A percentile compares a stretch with the other conserved stretches of the same genome.
Conservation (phyloP, 2,329 filamentous ascomycete species). For the Grosmannia penicillata region DNA sequence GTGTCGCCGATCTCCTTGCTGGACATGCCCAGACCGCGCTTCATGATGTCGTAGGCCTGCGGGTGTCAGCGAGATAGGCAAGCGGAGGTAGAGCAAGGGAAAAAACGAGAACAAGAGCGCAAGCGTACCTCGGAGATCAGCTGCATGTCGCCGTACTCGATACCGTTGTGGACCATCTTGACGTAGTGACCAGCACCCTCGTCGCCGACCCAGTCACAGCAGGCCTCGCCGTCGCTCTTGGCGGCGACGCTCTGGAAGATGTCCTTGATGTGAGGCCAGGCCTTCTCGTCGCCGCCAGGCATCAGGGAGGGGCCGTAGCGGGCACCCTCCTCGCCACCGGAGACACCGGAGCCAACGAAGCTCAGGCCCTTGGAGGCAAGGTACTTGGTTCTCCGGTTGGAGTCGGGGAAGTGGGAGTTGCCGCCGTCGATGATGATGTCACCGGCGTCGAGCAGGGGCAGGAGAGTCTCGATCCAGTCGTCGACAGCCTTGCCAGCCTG, state of each 20-base stretch:
- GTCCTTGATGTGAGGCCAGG: slow-evolving; percentile 97
- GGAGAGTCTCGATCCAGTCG: slow-evolving; percentile 93
- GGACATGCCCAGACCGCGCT: slow-evolving; percentile 80
- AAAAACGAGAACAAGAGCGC: background rate
- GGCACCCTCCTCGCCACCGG: slow-evolving; percentile 97
- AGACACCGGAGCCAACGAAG: slow-evolving; percentile 95
- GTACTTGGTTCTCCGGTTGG: slow-evolving; percentile 92
- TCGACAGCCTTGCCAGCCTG: slow-evolving; percentile 97
- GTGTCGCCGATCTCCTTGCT: slow-evolving; percentile 94
- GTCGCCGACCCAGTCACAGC: slow-evolving; percentile 99
- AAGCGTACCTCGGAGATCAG: slow-evolving; percentile 83
- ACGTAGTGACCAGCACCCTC: slow-evolving; percentile 99
- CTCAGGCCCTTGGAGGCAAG: slow-evolving; percentile 74
- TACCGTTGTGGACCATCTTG: slow-evolving; percentile 99
- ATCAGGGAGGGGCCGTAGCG: slow-evolving; percentile 95
- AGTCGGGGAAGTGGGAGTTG: slow-evolving; percentile 98
- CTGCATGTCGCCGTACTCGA: slow-evolving; percentile 99
- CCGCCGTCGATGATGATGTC: slow-evolving; percentile 99
- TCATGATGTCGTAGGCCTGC: slow-evolving; percentile 98
- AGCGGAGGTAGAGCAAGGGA: background rate
- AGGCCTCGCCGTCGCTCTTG: slow-evolving; percentile 93
- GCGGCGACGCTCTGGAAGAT: slow-evolving; percentile 96
- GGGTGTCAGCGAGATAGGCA: background rate
- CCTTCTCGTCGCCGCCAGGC: slow-evolving; percentile 97
- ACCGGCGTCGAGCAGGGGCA: slow-evolving; percentile 67